Conservation (phyloP, 2,329 filamentous ascomycete species). For the Sporothrix humicola region DNA sequence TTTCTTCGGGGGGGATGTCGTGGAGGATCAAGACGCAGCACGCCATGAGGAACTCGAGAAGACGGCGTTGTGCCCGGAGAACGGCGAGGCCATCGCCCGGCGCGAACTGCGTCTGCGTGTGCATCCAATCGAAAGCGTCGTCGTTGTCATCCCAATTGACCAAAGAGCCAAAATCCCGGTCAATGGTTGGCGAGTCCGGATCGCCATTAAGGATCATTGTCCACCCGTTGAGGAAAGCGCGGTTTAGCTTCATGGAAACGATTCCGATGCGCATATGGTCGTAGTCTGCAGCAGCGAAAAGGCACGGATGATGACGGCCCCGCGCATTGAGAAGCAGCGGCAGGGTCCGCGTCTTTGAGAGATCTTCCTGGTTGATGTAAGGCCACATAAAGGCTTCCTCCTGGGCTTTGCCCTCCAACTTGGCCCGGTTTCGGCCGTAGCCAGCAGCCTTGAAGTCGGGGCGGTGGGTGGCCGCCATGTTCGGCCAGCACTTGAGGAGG, state of each 20-base stretch:
- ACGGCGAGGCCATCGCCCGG: conserved; percentile 56
- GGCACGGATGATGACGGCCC: conserved; percentile 52
- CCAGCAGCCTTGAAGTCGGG: conserved; percentile 53
- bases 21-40: conserved; percentile 57
- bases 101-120: conserved; percentile 46
- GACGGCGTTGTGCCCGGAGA: conserved; percentile 57
- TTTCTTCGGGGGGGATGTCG: conserved; percentile 47
- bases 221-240: neutral
- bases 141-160: neutral
- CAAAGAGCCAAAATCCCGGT: neutral
- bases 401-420: too few relatives aligned
- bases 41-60: conserved; percentile 56
- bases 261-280: conserved; percentile 28
- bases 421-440: too few relatives aligned
- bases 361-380: conserved; percentile 63
- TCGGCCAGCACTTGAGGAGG: conserved; percentile 55
- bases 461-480: conserved; percentile 56
- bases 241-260: neutral
- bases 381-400: conserved; percentile 50
- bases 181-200: neutral
- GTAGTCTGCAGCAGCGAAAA: conserved; percentile 56
- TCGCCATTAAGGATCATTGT: conserved; percentile 6
- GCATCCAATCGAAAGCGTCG: conserved; percentile 37
- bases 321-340: conserved; percentile 60
- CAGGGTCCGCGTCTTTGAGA: conserved; percentile 52